These are phyloP conservation scores for Penicillium odoratum DNA, from an alignment of 495 filamentous ascomycete species.

Conservation along the genomic window DNA sequence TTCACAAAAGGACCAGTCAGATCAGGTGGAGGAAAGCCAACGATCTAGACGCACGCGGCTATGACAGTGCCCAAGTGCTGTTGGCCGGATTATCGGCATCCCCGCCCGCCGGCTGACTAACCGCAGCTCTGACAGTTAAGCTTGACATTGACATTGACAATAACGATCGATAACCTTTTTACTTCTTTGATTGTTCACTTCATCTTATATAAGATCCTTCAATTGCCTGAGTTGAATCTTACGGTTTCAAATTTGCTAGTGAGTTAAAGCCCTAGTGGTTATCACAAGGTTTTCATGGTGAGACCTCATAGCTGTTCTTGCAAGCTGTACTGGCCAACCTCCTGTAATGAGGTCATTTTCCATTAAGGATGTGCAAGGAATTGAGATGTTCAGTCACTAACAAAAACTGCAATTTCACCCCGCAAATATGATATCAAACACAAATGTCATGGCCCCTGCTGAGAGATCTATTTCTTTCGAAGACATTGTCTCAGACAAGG, in stretches of 20 bases:
- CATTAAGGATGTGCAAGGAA: background rate
- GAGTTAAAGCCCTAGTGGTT: background rate
- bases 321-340: constrained; percentile 1
- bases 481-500: constrained; percentile 28
- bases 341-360: background rate
- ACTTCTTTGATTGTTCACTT: too few relatives aligned
- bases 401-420: background rate
- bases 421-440: background rate
- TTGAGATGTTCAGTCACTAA: background rate
- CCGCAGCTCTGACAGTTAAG: background rate
- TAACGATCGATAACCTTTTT: too few relatives aligned
- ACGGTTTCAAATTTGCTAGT: background rate
- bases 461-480: background rate
- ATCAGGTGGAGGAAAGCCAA: background rate
- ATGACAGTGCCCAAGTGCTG: constrained; percentile 15
- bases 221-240: background rate
- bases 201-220: too few relatives aligned
- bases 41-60: constrained; percentile 18
- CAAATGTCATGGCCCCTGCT: constrained; percentile 1
- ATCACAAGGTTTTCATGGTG: background rate
- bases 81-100: constrained; percentile 18
- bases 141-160: background rate
- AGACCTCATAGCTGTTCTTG: background rate
- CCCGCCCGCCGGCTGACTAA: constrained; percentile 8
- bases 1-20: background rate